Percentiles rank a stretch among this genome's conserved stretches.
phyloP scores from a whole-genome alignment of 257 asterid species.

The Solanum bukasovii region DNA sequence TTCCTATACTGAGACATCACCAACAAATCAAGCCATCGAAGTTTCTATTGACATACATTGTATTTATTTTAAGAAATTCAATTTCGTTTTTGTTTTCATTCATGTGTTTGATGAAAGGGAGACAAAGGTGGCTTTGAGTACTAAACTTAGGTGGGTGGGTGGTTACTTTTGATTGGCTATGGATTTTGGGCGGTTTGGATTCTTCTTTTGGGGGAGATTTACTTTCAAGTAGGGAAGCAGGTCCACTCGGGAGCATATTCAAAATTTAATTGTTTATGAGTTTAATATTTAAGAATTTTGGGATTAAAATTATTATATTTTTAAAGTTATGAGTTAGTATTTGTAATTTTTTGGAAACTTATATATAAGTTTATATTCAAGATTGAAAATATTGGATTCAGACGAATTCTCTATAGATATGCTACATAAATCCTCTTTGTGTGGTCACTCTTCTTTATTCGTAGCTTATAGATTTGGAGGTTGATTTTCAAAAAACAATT shows the following conservation, averaged over 20 bases:
- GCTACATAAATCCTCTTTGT: neutral
- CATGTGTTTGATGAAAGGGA: neutral
- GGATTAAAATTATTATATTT: no score
- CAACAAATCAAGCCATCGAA: no score
- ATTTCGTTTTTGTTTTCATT: neutral
- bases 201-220: neutral
- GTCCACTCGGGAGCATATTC: neutral
- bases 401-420: no score
- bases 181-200: neutral
- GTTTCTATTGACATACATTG: no score
- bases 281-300: no score
- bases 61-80: neutral
- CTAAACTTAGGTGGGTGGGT: neutral
- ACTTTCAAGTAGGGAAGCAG: no score
- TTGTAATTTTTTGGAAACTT: no score
- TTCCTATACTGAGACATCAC: rapidly evolving
- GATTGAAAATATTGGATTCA: no score
- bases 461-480: neutral
- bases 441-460: neutral
- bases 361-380: no score
- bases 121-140: neutral
- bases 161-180: neutral
- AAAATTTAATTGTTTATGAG: no score
- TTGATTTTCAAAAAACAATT: no score
- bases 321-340: no score